Evolutionary conservation across 179 eudicot species (phyloP).

Genomic region (Gypsophila paniculata): DNA sequence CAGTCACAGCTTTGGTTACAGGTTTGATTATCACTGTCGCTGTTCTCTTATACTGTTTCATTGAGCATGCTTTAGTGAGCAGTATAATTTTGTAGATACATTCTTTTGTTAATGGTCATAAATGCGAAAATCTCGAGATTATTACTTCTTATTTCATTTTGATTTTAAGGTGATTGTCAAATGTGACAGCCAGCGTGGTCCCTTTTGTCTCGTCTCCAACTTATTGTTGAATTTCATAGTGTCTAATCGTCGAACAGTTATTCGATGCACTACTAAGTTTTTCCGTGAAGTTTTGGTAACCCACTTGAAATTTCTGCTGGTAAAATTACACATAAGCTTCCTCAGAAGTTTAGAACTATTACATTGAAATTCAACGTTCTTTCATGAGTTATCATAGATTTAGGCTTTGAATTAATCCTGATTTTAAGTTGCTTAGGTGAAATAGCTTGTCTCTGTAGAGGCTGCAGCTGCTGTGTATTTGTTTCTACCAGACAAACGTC

Average conservation of each 20-base stretch:
- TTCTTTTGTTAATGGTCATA: background rate
- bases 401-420: background rate
- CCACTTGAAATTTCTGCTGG: background rate
- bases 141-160: background rate
- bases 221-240: background rate
- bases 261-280: background rate
- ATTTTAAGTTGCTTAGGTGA: background rate
- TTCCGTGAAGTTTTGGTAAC: background rate
- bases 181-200: background rate
- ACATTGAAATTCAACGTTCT: background rate
- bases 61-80: background rate
- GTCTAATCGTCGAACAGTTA: background rate
- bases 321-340: background rate
- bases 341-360: background rate
- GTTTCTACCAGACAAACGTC: background rate
- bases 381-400: background rate
- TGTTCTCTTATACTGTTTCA: background rate
- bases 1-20: constrained; percentile 85
- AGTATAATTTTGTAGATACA: background rate
- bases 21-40: constrained; percentile 39
- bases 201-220: background rate
- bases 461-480: background rate
- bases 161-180: background rate
- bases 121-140: background rate
- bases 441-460: background rate